Evolutionary conservation across 805 yeast species (phyloP).

Genomic region (Kazachstania taianensis): DNA sequence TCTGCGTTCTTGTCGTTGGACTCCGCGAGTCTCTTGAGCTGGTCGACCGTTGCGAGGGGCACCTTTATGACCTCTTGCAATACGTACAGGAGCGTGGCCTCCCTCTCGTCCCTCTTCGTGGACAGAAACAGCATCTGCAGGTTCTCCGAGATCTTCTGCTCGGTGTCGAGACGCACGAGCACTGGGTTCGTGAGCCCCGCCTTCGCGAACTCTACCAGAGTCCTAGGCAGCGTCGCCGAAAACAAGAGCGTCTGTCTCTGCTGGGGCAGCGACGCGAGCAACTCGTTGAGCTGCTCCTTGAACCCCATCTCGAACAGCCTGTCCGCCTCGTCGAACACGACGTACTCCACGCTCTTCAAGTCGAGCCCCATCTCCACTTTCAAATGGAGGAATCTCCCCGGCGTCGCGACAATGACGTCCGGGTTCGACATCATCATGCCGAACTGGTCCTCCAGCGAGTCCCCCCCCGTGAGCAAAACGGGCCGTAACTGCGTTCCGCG

Average conservation of each 20-base stretch:
- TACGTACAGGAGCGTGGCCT: constrained; percentile 69
- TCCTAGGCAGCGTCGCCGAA: constrained; percentile 89
- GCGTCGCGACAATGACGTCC: constrained; percentile 91
- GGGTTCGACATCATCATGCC: constrained; percentile 88
- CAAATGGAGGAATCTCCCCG: constrained; percentile 93
- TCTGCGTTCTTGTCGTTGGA: constrained; percentile 41
- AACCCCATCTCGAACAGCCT: constrained; percentile 94
- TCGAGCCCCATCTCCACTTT: constrained; percentile 92
- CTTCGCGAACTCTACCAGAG: constrained; percentile 91
- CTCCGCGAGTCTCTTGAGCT: constrained; percentile 42
- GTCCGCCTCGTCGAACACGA: constrained; percentile 96
- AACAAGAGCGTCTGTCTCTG: constrained; percentile 80
- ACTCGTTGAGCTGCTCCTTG: constrained; percentile 83
- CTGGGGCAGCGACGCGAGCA: constrained; percentile 72
- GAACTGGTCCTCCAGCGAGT: constrained; percentile 94
- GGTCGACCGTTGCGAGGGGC: constrained; percentile 69
- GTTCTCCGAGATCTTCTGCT: constrained; percentile 79
- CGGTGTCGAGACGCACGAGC: constrained; percentile 86
- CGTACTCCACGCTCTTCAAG: constrained; percentile 72
- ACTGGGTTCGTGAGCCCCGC: constrained; percentile 93
- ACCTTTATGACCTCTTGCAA: constrained; percentile 77
- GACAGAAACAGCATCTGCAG: constrained; percentile 83
- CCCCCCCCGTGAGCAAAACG: constrained; percentile 89
- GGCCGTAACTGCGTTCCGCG: constrained; percentile 75
- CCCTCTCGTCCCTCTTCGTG: constrained; percentile 76